These are phyloP conservation scores for Mrakia hoshinonis DNA, from an alignment of 768 basidiomycete genomes.

Conservation along the genomic window DNA sequence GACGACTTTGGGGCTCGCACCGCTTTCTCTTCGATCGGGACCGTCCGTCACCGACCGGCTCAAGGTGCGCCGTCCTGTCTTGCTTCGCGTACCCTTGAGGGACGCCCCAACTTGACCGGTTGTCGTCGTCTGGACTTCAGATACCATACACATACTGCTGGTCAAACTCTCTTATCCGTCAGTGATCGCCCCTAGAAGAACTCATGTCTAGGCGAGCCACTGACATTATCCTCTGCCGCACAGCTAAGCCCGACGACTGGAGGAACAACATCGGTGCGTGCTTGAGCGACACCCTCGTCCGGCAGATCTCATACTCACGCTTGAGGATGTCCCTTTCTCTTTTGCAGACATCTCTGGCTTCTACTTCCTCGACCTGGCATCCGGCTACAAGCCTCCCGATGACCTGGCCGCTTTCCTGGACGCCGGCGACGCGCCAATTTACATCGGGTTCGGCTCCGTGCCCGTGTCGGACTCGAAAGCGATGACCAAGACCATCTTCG, in stretches of 20 bases:
- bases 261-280: constrained; percentile 46
- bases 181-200: no score
- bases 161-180: constrained; percentile 52
- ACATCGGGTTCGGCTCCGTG: constrained; percentile 61
- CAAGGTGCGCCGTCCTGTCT: constrained; percentile 53
- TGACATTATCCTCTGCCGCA: no score
- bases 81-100: constrained; percentile 34
- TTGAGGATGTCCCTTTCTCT: no score
- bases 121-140: not conserved
- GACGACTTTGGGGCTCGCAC: constrained; percentile 47
- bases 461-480: constrained; percentile 51
- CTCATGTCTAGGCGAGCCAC: no score
- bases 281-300: not conserved
- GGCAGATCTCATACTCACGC: no score
- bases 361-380: constrained; percentile 52
- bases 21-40: constrained; percentile 49
- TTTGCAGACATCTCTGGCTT: constrained; percentile 56
- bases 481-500: constrained; percentile 53
- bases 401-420: constrained; percentile 50
- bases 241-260: constrained; percentile 59
- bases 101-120: not conserved
- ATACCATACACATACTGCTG: constrained; percentile 60
- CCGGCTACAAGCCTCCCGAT: constrained; percentile 46
- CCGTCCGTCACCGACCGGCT: constrained; percentile 50
- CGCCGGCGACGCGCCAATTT: constrained; percentile 50